Base-by-base conservation (phyloP, 2,329 filamentous ascomycete genomes). In the Epichloe baconii region DNA sequence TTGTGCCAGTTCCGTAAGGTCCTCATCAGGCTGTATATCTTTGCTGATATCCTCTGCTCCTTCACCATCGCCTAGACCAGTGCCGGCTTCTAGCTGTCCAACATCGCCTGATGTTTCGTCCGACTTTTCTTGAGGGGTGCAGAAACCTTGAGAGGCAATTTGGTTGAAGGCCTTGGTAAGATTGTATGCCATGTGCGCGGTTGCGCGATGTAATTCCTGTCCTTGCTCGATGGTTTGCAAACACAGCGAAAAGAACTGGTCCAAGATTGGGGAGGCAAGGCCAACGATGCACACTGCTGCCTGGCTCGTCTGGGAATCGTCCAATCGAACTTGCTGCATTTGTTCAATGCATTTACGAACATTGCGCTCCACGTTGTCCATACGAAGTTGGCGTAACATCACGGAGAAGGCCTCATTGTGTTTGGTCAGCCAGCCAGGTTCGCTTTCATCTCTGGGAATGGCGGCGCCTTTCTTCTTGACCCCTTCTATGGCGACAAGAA, bases 11-110 rank as follows among this genome's bases (percentile, higher is more conserved):
- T 98, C 93, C 0, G 86, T 82, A 4, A 98, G 71, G 63, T 98
- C 90, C 65, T 99, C 93, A 54, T 98, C 91, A 15, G 91, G 85
- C 56, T 87, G 82, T 45, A 98, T 85, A 61, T 98, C 93, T 64
- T 98, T 97, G 68, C 90, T 97, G 57, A 98, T 97, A 66, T 98
- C 91, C 64, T 98, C 90, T 4, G 86, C 90, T 17, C 91, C 94
- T 66, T 96, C 87, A 11, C 93, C 94, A 44, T 96, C 93, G 19
- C 93, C 94, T 23, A 98, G 80, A 36, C 93, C 94, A 11, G 90
- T 97, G 15, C 94, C 94, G 38, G 82, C 82, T 67, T 98, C 91
- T 34, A 96, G 74, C 59, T 95, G 86, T 12, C 90, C 87, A 23
- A 80, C 77, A 53, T 86, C 79, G 19, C 79, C 80, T 48, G 81